These are phyloP conservation scores for Ceriops zippeliana DNA, from an alignment of 345 rosid genomes.

Conservation along the genomic window DNA sequence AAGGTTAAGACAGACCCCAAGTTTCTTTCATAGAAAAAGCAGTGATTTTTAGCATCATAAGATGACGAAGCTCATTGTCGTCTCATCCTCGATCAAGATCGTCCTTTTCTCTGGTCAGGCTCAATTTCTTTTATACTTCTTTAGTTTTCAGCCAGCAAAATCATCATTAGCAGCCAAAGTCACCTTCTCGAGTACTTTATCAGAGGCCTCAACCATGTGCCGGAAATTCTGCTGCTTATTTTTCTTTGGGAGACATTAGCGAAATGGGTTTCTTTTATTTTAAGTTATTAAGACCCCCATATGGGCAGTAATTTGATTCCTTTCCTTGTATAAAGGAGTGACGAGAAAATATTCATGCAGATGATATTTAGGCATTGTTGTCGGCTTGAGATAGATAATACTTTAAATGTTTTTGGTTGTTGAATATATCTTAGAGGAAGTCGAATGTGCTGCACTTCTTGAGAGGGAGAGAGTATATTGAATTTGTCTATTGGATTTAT, in stretches of 20 bases:
- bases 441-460: conserved; percentile 7
- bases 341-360: neutral
- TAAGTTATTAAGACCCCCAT: too few species aligned
- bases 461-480: neutral
- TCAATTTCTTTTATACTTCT: neutral
- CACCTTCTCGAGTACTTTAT: conserved; percentile 8
- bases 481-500: neutral
- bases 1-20: too few species aligned
- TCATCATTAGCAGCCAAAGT: neutral
- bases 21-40: conserved; percentile 1
- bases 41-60: neutral
- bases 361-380: too few species aligned
- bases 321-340: neutral
- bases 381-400: neutral
- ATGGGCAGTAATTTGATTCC: too few species aligned
- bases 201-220: neutral
- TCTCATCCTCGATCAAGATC: conserved; percentile 11
- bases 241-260: neutral
- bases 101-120: neutral
- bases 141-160: neutral
- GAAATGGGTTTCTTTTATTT: neutral
- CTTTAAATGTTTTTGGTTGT: neutral
- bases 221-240: neutral
- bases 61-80: conserved; percentile 13
- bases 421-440: neutral